Percentiles rank a stretch among this genome's conserved stretches.
These are phyloP conservation scores for Takashimella tepidaria DNA, from an alignment of 1,284 basidiomycete species.

Conservation along the genomic window DNA sequence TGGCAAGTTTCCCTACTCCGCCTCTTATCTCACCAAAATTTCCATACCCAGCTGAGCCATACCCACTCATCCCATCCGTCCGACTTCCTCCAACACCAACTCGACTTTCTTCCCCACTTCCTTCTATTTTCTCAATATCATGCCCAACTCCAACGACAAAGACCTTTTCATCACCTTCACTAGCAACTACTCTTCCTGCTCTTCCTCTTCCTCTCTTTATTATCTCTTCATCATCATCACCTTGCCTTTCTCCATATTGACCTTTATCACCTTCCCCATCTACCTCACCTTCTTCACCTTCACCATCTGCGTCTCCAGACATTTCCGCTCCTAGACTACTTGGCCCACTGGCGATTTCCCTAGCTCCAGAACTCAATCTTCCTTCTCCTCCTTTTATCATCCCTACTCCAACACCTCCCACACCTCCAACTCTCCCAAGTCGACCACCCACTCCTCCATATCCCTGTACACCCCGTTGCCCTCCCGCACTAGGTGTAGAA, in stretches of 20 bases:
- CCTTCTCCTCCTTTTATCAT: neutral
- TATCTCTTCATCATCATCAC: neutral
- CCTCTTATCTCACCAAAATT: neutral
- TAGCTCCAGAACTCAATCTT: neutral
- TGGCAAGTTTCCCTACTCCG: neutral
- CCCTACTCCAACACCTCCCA: too few species aligned
- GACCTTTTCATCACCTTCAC: neutral
- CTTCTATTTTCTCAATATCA: too few species aligned
- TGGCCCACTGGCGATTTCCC: neutral
- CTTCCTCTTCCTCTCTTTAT: neutral
- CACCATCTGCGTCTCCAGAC: neutral
- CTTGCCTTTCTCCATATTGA: neutral
- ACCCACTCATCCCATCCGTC: too few species aligned
- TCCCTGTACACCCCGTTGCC: too few species aligned
- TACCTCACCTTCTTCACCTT: too few species aligned
- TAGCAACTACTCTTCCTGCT: neutral
- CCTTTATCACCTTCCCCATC: too few species aligned
- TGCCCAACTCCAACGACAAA: too few species aligned
- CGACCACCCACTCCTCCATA: too few species aligned
- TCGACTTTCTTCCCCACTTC: too few species aligned
- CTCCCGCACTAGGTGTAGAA: neutral
- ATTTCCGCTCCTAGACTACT: neutral
- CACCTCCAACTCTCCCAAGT: too few species aligned
- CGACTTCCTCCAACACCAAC: too few species aligned
- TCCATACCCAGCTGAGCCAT: neutral